These are phyloP conservation scores for Ogataea salicorniae DNA, from an alignment of 805 yeast species.

Conservation along the genomic window DNA sequence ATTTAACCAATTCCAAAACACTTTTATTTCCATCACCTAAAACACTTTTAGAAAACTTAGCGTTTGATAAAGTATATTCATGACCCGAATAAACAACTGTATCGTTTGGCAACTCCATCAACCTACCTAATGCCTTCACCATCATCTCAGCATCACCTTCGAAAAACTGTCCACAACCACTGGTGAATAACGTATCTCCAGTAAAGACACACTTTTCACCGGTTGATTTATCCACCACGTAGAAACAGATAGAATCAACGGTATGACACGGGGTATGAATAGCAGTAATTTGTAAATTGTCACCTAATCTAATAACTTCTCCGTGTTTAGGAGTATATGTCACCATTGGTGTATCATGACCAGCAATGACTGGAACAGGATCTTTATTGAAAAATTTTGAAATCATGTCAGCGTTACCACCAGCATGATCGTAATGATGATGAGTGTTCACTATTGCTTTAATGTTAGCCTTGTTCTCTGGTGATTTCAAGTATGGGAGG, in stretches of 20 bases:
- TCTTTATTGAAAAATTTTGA: conserved; percentile 27
- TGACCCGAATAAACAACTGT: conserved; percentile 90
- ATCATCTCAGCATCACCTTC: conserved; percentile 85
- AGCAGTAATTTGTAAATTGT: conserved; percentile 61
- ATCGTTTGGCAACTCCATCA: conserved; percentile 59
- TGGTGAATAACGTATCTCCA: conserved; percentile 90
- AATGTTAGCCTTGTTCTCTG: conserved; percentile 39
- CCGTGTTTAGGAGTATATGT: conserved; percentile 63
- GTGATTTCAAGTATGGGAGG: conserved; percentile 34
- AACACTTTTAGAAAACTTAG: conserved; percentile 67
- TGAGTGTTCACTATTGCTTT: conserved; percentile 89
- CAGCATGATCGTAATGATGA: conserved; percentile 94
- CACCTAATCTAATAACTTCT: conserved; percentile 60
- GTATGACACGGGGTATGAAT: conserved; percentile 98
- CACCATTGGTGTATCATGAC: conserved; percentile 73
- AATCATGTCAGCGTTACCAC: conserved; percentile 57
- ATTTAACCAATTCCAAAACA: conserved; percentile 49
- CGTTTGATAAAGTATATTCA: conserved; percentile 85
- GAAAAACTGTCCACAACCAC: conserved; percentile 96
- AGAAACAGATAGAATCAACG: conserved; percentile 91
- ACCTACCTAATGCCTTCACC: conserved; percentile 60
- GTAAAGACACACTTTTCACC: conserved; percentile 77
- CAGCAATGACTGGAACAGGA: conserved; percentile 69
- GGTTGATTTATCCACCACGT: conserved; percentile 57
- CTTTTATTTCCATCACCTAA: conserved; percentile 44